Conservation (phyloP, 345 rosid species). For the Citrus medica region DNA sequence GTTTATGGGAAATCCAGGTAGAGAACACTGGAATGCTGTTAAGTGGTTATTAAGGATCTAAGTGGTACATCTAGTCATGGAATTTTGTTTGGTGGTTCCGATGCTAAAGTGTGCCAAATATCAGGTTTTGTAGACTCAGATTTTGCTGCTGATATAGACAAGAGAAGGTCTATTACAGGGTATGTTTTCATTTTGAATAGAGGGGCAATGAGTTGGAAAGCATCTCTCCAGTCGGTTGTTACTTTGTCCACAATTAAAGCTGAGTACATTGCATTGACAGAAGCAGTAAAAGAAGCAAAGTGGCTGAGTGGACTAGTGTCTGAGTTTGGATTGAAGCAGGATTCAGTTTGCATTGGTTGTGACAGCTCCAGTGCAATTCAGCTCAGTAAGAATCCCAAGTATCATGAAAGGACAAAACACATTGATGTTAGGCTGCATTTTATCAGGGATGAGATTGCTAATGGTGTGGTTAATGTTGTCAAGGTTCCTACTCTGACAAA, state of each 20-base stretch:
- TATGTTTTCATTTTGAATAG: background rate
- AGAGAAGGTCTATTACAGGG: background rate
- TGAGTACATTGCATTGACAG: background rate
- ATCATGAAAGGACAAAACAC: background rate
- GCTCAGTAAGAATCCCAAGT: accelerated
- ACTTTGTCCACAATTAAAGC: background rate
- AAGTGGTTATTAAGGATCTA: background rate
- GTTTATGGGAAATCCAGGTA: background rate
- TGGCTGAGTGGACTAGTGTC: accelerated
- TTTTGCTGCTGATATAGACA: background rate
- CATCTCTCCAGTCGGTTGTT: background rate
- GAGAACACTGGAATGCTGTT: background rate
- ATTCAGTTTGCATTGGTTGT: background rate
- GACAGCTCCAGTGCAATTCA: background rate
- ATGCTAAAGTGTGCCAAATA: accelerated
- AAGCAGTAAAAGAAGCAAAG: background rate
- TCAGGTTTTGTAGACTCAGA: background rate
- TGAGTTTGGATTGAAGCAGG: accelerated
- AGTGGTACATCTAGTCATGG: background rate
- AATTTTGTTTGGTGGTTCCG: accelerated
- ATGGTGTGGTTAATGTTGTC: accelerated
- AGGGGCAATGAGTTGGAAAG: background rate
- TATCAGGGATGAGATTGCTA: background rate
- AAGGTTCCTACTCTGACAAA: background rate
- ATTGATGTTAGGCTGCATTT: background rate